Conservation (phyloP, 202 grass and related monocot species). For the Schoenoplectus tabernaemontani region DNA sequence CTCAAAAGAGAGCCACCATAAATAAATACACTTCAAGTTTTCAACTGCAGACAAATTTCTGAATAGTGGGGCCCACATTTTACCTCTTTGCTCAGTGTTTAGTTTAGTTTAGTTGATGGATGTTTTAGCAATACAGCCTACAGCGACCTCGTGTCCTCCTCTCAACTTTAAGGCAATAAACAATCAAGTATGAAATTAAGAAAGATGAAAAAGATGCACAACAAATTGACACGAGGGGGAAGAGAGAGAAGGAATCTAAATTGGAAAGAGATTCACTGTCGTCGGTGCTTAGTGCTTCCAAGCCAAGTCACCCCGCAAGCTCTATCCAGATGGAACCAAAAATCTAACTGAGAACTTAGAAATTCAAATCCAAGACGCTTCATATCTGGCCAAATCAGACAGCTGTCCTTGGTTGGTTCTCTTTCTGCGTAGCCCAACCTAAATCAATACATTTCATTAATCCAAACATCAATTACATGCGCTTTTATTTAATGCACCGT, state of each 20-base stretch:
- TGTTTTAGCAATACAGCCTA: background rate
- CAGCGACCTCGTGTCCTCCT: background rate
- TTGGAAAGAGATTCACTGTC: background rate
- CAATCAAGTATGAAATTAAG: background rate
- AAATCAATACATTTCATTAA: background rate
- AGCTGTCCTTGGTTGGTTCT: background rate
- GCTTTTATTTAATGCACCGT: background rate
- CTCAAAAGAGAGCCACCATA: background rate
- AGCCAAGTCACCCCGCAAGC: background rate
- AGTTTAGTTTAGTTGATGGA: background rate
- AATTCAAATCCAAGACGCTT: constrained; percentile 1
- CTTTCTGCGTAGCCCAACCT: background rate
- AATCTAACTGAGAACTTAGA: background rate
- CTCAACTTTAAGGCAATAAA: background rate
- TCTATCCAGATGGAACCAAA: constrained; percentile 6
- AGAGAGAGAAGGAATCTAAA: background rate
- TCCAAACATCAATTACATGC: background rate
- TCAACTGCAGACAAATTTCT: background rate
- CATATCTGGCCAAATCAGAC: background rate
- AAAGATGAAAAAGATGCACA: background rate
- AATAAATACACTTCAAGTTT: background rate
- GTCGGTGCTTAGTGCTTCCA: background rate
- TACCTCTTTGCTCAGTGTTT: background rate
- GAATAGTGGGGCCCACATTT: background rate
- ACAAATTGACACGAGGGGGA: background rate